Percentiles rank a stretch among this genome's conserved stretches.
Evolutionary conservation across 2,329 filamentous ascomycete genomes (phyloP).

Genomic region (Truncatella angustata): DNA sequence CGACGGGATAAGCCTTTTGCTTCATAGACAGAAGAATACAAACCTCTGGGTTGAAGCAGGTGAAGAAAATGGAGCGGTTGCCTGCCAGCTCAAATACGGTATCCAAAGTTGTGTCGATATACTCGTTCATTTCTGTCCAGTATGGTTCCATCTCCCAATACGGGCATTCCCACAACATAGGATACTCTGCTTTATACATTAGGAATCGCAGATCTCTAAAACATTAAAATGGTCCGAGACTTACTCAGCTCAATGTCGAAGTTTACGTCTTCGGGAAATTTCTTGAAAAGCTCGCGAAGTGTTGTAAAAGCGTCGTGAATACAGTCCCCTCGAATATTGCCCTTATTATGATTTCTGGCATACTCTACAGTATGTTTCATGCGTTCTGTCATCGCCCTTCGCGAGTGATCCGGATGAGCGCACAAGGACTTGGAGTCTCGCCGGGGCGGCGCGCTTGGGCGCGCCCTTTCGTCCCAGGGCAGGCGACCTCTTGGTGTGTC

Average conservation of each 20-base stretch:
- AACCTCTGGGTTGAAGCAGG: slow-evolving; percentile 10
- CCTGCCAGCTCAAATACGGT: slow-evolving; percentile 1
- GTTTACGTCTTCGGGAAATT: slow-evolving; percentile 7
- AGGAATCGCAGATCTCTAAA: too few species aligned
- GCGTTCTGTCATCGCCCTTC: slow-evolving; percentile 6
- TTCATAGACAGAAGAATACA: slow-evolving; percentile 5
- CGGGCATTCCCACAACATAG: slow-evolving; percentile 6
- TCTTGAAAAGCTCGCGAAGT: slow-evolving; percentile 6
- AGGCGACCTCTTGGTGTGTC: slow-evolving; percentile 3
- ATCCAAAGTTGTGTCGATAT: slow-evolving; percentile 4
- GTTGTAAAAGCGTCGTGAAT: slow-evolving; percentile 8
- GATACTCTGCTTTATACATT: too few species aligned
- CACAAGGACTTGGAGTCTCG: slow-evolving; percentile 4
- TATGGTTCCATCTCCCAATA: slow-evolving; percentile 11
- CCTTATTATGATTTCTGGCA: slow-evolving; percentile 7
- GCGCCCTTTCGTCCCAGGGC: slow-evolving; percentile 9
- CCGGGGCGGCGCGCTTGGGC: neutral
- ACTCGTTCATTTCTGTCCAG: slow-evolving; percentile 10
- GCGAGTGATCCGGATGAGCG: neutral
- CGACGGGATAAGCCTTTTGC: slow-evolving; percentile 6
- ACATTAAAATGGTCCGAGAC: neutral
- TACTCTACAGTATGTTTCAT: slow-evolving; percentile 11
- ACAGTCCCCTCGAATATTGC: slow-evolving; percentile 9
- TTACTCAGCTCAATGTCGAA: slow-evolving; percentile 11
- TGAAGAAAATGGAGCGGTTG: slow-evolving; percentile 7